Evolutionary conservation across 164 flowering plant species (phyloP), one percentile per base, ranked within the genome.

Genomic region (Vitis rotundifolia): DNA sequence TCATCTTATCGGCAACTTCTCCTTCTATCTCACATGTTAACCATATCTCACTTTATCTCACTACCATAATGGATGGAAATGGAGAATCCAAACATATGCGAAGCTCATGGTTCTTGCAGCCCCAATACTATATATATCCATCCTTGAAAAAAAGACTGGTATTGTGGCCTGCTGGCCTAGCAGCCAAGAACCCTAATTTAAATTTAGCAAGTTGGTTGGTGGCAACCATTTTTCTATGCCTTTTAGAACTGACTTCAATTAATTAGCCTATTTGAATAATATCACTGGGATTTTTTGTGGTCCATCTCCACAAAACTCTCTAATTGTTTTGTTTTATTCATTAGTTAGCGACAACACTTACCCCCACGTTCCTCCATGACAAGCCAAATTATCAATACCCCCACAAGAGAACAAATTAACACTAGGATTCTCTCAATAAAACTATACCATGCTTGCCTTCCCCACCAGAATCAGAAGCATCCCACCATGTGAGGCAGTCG

Each of bases 311-410:
- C 9, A 1, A 54, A 54, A 13, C 28, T 15, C 19, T 14, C 22
- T 3, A 66, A 11, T 19, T 16, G 19, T 16, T 26, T 16, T 7
- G 59, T 16, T 16, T n/a, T 11, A 56, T 18, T 63, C 56, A 64
- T 63, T 70, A 65, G 69, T 58, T 71, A 5, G 56, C 14, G 59
- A 59, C 66, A 62, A 57, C 69, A 64, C 71, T 73, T 49, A 49
- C 44, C 71, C 82, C 79, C 85, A 82, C 77, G 80, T 77, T 82
- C 75, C 10, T 73, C 79, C 81, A 77, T 74, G 80, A 69, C 69
- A 60, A 65, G 14, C 56, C 59, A 22, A 16, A 37, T 16, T 9
- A 19, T 13, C 48, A 9, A 61, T 59, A 18, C 22, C 28, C 50
- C 73, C 74, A 78, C 59, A 61, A 77, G 28, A 77, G 57, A 79